Base-by-base conservation (phyloP, 352 stramenopile species). In the Pythium pyrilobum region DNA sequence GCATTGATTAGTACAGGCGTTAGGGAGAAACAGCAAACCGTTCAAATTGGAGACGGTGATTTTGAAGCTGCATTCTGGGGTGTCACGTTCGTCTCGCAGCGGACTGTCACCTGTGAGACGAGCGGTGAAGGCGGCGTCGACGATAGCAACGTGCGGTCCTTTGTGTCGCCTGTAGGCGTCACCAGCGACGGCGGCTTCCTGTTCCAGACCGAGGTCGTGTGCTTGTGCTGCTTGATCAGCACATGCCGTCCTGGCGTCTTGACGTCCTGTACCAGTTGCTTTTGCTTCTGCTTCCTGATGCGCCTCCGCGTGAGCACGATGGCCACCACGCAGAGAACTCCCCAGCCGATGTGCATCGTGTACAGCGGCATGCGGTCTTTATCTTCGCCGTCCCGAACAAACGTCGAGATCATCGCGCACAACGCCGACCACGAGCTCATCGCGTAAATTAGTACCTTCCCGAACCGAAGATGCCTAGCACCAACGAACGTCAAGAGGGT, bases 361-460 rank as follows among this genome's bases (percentile, higher is more conserved):
- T 66, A 62, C 8, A 74, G 38, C 7, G 68, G 68, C 11, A 67
- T 42, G 18, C 24, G 32, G 13, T 65, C 25, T 20, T 44, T 28
- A 4, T 62, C 42, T 32, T 57, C 51, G 13, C 33, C 25, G 2
- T 34, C 21, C 27, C 24, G 6, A 25, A 72, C 23, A 15, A 68
- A 49, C 9, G 54, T 72, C n/a, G 68, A 70, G 10, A 69, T 40
- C 31, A 65, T 56, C 8, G 68, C 64, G 27, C 62, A 74, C 13
- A 72, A 24, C 0, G 61, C 64, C 3, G 61, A 71, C 56, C 64
- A 77, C 8, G 67, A 63, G 41, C 68, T 74, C 36, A 74, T 52
- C 18, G 61, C 25, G 51, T 71, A 77, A 25, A 72, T 69, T 20
- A 77, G 56, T 21, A 71, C 52, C 42, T 77, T 77, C n/a, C 56